Evolutionary conservation across 2,329 filamentous ascomycete genomes (phyloP).

Genomic region (Ascocoryne sarcoides): DNA sequence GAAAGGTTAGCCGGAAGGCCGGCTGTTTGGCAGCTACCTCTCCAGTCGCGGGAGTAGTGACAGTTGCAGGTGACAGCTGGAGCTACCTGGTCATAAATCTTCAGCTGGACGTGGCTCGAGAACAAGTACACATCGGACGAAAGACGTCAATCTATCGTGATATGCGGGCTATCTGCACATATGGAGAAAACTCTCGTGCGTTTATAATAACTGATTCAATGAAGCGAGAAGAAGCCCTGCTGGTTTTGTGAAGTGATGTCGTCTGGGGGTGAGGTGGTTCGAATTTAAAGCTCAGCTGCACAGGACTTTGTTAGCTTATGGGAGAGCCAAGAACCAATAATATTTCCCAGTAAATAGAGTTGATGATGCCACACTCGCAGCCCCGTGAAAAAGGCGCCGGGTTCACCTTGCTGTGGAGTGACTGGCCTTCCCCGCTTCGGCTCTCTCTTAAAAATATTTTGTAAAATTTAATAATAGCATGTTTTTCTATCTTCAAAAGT

Average conservation of each 20-base stretch:
- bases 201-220: neutral
- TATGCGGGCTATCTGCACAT: neutral
- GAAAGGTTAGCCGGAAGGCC: too few relatives aligned
- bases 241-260: neutral
- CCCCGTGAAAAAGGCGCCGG: too few relatives aligned
- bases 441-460: neutral
- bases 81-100: neutral
- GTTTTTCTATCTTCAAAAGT: neutral
- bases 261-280: neutral
- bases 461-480: neutral
- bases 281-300: neutral
- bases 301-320: neutral
- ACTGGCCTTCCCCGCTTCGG: neutral
- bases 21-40: too few relatives aligned
- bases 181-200: neutral
- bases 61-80: too few relatives aligned
- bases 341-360: neutral
- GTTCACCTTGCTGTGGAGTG: neutral
- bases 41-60: too few relatives aligned
- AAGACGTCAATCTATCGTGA: neutral
- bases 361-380: neutral
- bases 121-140: neutral
- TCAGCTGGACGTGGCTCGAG: neutral
- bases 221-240: neutral
- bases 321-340: neutral